Evolutionary conservation across 306 rosid species (phyloP).

Genomic region (Sophora flavescens): DNA sequence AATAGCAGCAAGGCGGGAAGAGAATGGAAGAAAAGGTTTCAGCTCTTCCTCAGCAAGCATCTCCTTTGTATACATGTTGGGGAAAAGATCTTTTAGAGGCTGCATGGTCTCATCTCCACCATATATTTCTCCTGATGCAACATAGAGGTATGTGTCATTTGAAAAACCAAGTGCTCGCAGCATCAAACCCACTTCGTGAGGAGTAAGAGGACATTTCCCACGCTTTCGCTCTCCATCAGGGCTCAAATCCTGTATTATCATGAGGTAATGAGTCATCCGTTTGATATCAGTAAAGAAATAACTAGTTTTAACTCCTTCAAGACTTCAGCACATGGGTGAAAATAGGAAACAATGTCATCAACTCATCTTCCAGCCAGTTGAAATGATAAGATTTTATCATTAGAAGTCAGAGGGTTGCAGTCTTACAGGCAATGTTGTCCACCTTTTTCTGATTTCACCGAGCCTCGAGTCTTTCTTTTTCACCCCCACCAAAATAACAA

Average conservation of each 20-base stretch:
- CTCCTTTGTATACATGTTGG: constrained; percentile 94
- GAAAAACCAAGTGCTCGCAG: constrained; percentile 92
- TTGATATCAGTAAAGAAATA: constrained; percentile 39
- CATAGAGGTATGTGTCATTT: constrained; percentile 88
- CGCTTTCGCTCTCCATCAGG: constrained; percentile 90
- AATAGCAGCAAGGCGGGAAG: constrained; percentile 96
- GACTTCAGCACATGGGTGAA: constrained; percentile 8
- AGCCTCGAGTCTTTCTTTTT: constrained; percentile 88
- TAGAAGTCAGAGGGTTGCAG: constrained; percentile 38
- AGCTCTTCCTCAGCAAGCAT: constrained; percentile 86
- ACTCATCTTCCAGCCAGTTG: constrained; percentile 24
- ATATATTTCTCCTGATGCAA: constrained; percentile 98
- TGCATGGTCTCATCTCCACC: constrained; percentile 96
- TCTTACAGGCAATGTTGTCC: constrained; percentile 98
- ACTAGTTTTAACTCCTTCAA: background rate
- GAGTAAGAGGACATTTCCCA: constrained; percentile 98
- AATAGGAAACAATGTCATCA: constrained; percentile 39
- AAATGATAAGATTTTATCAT: constrained; percentile 25
- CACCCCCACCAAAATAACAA: constrained; percentile 99
- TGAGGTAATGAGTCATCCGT: constrained; percentile 31
- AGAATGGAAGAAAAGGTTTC: constrained; percentile 83
- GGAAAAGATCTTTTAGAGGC: constrained; percentile 93
- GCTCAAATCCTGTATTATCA: constrained; percentile 76
- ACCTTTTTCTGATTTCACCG: constrained; percentile 94
- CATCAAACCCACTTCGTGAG: constrained; percentile 96